Base-by-base conservation (phyloP, 495 filamentous ascomycete genomes). In the Penicillium robsamsonii region DNA sequence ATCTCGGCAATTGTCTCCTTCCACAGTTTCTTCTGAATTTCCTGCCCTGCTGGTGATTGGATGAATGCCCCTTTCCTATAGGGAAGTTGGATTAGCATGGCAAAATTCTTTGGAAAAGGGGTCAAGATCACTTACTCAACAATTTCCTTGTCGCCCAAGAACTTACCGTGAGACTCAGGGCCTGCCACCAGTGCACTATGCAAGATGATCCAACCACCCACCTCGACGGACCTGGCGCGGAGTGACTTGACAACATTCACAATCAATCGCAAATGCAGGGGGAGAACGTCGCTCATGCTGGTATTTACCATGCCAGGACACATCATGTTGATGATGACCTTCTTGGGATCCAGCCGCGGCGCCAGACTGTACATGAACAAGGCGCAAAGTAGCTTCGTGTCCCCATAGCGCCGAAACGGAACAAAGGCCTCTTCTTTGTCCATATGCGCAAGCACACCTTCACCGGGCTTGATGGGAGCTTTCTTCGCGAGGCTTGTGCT, bases 331-430 rank as follows among this genome's bases (percentile, higher is more conserved):
- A 65, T 13, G 30, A 65, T 46, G n/a, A 66, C 38, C 15, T 61
- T 58, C 22, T 49, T 35, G 0, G 40, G 4, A 33, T 56, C 57
- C 20, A 75, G 49, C 4, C 52, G 55, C 17, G 59, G 61, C 18
- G 70, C 63, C 5, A 76, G 59, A 46, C 30, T 48, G 35, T 66
- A 61, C 52, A 72, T 58, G 45, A 74, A 71, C 53, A 74, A 57
- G 9, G 48, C 55, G 42, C 60, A 61, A 15, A 70, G 50, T 17
- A 73, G 57, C 56, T 75, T 75, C 18, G 55, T 55, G 40, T 73
- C 69, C 9, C 38, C 50, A 56, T 73, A 73, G 12, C 61, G 57
- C 29, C 55, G n/a, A 13, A 49, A 54, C 1, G 57, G 51, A 37
- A 46, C 6, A 45, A 62, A 64, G 13, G 49, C 35, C 4, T 37